Conservation (phyloP, 108 stramenopile genomes). For the Pseudonitzschia multiseries region DNA sequence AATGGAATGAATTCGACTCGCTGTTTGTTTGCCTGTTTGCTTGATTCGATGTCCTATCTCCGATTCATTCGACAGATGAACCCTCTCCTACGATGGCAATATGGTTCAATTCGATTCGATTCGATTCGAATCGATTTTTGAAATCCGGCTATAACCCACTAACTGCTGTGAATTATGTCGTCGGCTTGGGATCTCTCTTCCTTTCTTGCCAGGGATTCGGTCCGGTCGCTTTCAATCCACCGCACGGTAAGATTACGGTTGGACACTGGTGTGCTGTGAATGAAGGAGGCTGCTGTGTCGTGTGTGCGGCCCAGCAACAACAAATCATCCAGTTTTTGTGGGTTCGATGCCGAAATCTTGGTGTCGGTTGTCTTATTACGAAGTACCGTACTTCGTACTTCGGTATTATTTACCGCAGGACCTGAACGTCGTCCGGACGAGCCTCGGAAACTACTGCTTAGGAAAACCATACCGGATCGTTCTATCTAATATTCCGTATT, state of each 20-base stretch:
- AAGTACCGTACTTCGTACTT: no score
- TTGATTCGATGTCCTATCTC: not conserved
- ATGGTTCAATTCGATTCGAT: not conserved
- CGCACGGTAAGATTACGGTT: no score
- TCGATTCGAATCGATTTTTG: not conserved
- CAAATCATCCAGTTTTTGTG: no score
- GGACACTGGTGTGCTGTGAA: no score
- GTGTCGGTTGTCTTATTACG: no score
- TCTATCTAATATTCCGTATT: conserved; percentile 1
- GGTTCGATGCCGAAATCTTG: not conserved
- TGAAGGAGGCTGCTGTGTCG: no score
- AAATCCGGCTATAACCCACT: not conserved
- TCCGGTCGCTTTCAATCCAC: no score
- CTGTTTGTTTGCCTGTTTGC: not conserved
- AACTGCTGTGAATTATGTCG: not conserved
- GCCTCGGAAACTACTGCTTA: no score
- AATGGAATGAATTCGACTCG: not conserved
- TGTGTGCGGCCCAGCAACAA: no score
- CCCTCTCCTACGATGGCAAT: no score
- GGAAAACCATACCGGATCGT: not conserved
- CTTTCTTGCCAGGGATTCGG: no score
- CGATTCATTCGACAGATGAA: not conserved
- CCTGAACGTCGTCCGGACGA: no score
- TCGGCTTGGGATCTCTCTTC: not conserved
- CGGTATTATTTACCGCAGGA: not conserved